These are phyloP conservation scores for Alternaria postmessia DNA, from an alignment of 2,329 filamentous ascomycete species.

Conservation along the genomic window DNA sequence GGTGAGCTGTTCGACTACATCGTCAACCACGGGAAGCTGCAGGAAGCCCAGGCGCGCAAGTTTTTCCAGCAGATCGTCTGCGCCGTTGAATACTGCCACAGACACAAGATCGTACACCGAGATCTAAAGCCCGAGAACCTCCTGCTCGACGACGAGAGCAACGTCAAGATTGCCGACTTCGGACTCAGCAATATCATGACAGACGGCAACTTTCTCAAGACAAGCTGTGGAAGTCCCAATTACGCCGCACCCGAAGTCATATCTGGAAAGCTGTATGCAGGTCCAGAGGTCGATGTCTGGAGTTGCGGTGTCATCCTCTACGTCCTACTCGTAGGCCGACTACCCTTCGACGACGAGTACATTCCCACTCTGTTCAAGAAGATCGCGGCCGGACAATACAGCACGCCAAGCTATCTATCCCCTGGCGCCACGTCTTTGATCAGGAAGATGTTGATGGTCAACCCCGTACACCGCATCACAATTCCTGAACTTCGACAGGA, in stretches of 20 bases:
- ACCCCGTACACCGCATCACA: conserved; percentile 91
- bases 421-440: conserved; percentile 83
- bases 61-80: conserved; percentile 99
- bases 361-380: conserved; percentile 98
- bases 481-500: conserved; percentile 93
- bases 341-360: conserved; percentile 98
- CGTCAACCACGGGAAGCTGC: conserved; percentile 90
- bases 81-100: conserved; percentile 97
- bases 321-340: conserved; percentile 69
- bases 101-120: conserved; percentile 98
- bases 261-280: conserved; percentile 95
- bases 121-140: conserved; percentile 98
- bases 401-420: conserved; percentile 90
- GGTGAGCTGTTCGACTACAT: conserved; percentile 98
- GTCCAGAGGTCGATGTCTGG: conserved; percentile 98
- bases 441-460: conserved; percentile 92
- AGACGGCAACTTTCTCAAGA: conserved; percentile 98
- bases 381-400: conserved; percentile 93
- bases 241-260: conserved; percentile 98
- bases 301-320: conserved; percentile 88
- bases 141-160: conserved; percentile 90
- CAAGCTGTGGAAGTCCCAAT: conserved; percentile 96
- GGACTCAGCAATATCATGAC: conserved; percentile 99
- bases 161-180: conserved; percentile 99
- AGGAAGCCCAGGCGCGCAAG: conserved; percentile 89